Conservation (phyloP, 257 asterid genomes). For the Scutellaria baicalensis region DNA sequence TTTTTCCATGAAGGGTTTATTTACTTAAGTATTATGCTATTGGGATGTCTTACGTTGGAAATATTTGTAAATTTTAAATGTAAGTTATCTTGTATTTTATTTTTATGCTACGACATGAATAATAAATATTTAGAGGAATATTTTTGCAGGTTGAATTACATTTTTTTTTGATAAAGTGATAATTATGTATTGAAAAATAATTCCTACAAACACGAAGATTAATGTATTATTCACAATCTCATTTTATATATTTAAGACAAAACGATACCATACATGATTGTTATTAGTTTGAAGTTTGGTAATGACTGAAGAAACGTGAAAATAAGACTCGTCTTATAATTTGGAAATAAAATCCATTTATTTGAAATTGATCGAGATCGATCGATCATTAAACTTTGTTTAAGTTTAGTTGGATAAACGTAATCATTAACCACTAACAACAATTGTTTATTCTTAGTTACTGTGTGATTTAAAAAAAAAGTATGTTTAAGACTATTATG, state of each 20-base stretch:
- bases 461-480: too few species aligned
- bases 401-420: not conserved
- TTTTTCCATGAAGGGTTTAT: not conserved
- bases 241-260: too few species aligned
- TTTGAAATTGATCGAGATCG: not conserved
- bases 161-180: not conserved
- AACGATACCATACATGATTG: too few species aligned
- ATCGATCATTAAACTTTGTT: not conserved
- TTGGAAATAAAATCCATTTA: not conserved
- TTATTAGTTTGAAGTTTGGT: not conserved
- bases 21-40: not conserved
- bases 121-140: not conserved
- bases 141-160: not conserved
- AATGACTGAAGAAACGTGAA: not conserved
- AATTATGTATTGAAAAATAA: not conserved
- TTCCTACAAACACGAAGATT: too few species aligned
- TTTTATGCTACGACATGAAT: not conserved
- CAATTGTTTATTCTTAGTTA: too few species aligned
- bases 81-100: not conserved
- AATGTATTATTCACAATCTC: too few species aligned
- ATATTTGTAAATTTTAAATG: not conserved
- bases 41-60: not conserved
- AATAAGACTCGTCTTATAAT: not conserved
- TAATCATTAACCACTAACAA: too few species aligned
- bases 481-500: too few species aligned